phyloP scores from a whole-genome alignment of 257 asterid genomes.

The Solanum piurae region DNA sequence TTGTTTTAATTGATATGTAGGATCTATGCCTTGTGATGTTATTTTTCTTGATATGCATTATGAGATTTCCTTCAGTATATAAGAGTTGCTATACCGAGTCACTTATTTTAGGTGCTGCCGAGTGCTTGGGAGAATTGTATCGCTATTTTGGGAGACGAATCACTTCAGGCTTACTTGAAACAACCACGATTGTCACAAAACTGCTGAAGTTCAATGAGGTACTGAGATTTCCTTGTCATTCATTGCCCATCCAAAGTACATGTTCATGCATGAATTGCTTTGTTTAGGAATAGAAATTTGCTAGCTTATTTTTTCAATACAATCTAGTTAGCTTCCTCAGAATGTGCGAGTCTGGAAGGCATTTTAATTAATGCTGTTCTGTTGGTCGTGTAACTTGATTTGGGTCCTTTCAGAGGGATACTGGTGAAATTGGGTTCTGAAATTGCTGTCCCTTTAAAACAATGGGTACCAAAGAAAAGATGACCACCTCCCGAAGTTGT shows the following conservation, averaged over 20 bases:
- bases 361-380: background rate
- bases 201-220: conserved; percentile 84
- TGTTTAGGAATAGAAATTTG: background rate
- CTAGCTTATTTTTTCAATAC: background rate
- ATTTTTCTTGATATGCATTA: background rate
- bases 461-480: background rate
- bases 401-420: background rate
- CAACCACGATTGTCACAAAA: conserved; percentile 66
- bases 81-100: background rate
- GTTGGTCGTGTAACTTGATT: background rate
- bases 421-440: background rate
- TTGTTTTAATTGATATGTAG: background rate
- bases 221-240: conserved; percentile 7
- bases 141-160: conserved; percentile 72
- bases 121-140: conserved; percentile 90
- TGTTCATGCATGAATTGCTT: background rate
- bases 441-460: background rate
- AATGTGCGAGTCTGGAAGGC: background rate
- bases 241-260: conserved; percentile 3
- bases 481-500: background rate
- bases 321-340: background rate
- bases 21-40: background rate
- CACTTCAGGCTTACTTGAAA: conserved; percentile 80
- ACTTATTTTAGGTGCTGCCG: conserved; percentile 62
- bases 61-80: background rate